These are phyloP conservation scores for Pythium aristosporum DNA, from an alignment of 352 stramenopile genomes.

Conservation along the genomic window DNA sequence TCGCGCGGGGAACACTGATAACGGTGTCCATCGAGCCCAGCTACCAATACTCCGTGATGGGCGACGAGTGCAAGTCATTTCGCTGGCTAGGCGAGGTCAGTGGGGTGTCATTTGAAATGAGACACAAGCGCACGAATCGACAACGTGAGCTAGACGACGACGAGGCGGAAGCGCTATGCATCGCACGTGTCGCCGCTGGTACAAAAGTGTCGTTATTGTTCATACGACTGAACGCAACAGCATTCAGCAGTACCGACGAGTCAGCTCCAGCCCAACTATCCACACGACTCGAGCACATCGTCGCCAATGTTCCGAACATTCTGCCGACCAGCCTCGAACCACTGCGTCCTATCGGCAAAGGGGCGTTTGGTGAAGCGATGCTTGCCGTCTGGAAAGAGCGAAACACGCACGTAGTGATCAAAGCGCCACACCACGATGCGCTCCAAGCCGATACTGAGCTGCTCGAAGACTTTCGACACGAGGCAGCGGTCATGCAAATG, in stretches of 20 bases:
- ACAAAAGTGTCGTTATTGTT: conserved; percentile 66
- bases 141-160: conserved; percentile 24
- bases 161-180: conserved; percentile 38
- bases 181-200: conserved; percentile 52
- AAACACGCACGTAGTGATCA: conserved; percentile 60
- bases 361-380: conserved; percentile 66
- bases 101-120: conserved; percentile 60
- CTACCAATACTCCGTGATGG: conserved; percentile 35
- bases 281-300: conserved; percentile 46
- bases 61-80: conserved; percentile 60
- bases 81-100: conserved; percentile 61
- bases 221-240: conserved; percentile 38
- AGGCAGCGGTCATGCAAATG: conserved; percentile 73
- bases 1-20: conserved; percentile 57
- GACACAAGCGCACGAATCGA: conserved; percentile 26
- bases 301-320: conserved; percentile 47
- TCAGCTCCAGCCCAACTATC: conserved; percentile 9
- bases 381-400: conserved; percentile 56
- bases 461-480: conserved; percentile 57
- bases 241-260: background rate
- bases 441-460: conserved; percentile 42
- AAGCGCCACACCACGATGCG: conserved; percentile 48
- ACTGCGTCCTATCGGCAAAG: conserved; percentile 56
- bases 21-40: conserved; percentile 59
- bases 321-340: conserved; percentile 45